Base-by-base conservation (phyloP, 2,329 filamentous ascomycete species). In the Ophiostoma fasciatum region DNA sequence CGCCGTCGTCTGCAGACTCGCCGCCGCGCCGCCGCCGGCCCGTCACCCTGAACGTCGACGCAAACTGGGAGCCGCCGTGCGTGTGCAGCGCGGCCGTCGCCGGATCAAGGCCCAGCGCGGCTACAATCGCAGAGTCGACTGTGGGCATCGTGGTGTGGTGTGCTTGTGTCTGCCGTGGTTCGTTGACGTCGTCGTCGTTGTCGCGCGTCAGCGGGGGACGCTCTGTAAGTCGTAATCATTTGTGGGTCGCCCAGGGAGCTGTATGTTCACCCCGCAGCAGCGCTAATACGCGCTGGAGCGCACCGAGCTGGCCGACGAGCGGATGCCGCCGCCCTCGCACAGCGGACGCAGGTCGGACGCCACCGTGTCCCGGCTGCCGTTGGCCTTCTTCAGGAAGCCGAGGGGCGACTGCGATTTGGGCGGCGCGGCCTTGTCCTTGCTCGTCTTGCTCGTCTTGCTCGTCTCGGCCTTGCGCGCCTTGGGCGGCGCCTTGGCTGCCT, bases 21-120 rank as follows among this genome's bases (percentile, higher is more conserved):
- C 40, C 39, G 28, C 42, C 30, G 18, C 40, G 46, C 2, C 49
- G 40, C 13, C 45, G 49, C 15, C 37, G 41, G 18, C 45, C 46
- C 3, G 44, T 37, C 8, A 58, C 37, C 31, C 50, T 50, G 42
- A 68, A 77, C 0, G 78, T 82, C 0, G 74, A 74, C 1, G 78
- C 64, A 44, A 80, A 81, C 28, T 75, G 75, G 2, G 77, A 79
- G 32, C 74, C 70, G 38, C 78, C 78, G 42, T 77, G 68, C 4
- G 69, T 60, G 2, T 64, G 58, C 11, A 83, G 66, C 29, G 58
- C 67, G 21, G 74, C 67, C 18, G 54, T 56, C 13, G 57, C 55
- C 0, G 67, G 56, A 38, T 78, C 65, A 6, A 84, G 63, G 6
- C 59, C 57, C 4, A 85, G 64, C 8, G 77, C 71, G 37, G 66